These are phyloP conservation scores for Phyllosticta paracitricarpa DNA, from an alignment of 2,329 filamentous ascomycete genomes.

Conservation along the genomic window DNA sequence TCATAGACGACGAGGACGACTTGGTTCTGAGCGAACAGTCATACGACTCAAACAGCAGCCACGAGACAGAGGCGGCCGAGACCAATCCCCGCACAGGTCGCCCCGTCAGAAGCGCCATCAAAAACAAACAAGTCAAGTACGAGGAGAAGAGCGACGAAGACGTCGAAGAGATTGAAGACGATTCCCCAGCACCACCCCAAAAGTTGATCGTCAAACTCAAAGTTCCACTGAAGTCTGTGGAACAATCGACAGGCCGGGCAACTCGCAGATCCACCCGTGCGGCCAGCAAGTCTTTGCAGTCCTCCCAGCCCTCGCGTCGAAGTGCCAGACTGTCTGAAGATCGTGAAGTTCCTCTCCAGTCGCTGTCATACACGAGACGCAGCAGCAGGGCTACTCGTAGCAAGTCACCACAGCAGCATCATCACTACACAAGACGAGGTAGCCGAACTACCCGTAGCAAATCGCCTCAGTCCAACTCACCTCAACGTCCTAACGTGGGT, in stretches of 20 bases:
- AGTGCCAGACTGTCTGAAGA: conserved; percentile 52
- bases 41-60: conserved; percentile 14
- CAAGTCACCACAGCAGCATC: conserved; percentile 20
- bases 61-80: conserved; percentile 36
- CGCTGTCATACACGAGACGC: conserved; percentile 46
- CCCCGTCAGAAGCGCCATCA: conserved; percentile 45
- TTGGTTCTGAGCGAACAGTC: conserved; percentile 41
- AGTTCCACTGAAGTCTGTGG: conserved; percentile 16
- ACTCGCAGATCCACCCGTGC: conserved; percentile 27
- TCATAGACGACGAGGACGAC: conserved; percentile 26
- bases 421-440: conserved; percentile 47
- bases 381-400: conserved; percentile 38
- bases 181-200: conserved; percentile 16
- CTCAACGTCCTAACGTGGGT: conserved; percentile 17
- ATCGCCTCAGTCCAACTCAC: not conserved
- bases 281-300: conserved; percentile 24
- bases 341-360: conserved; percentile 45
- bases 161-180: conserved; percentile 23
- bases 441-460: not conserved
- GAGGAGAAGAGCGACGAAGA: conserved; percentile 43
- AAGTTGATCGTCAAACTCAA: conserved; percentile 34
- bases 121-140: conserved; percentile 43
- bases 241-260: conserved; percentile 13
- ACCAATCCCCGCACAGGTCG: conserved; percentile 47
- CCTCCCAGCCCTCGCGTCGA: conserved; percentile 29